Evolutionary conservation across 2,329 filamentous ascomycete species (phyloP), one percentile per base, ranked within the genome.

Genomic region (Neonectria punicea): DNA sequence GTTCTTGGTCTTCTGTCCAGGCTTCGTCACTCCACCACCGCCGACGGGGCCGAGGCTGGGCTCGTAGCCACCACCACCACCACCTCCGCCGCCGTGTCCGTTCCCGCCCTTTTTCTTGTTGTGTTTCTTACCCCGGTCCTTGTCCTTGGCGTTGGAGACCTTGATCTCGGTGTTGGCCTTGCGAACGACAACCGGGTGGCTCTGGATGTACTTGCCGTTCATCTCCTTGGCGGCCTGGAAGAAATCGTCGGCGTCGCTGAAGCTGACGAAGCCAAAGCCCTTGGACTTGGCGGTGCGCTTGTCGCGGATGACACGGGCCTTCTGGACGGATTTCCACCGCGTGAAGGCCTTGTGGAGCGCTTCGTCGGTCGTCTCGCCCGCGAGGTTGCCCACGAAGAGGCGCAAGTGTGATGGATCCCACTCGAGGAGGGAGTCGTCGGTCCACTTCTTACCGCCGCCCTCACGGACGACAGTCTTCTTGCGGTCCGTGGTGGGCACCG

Each of bases 201-300:
- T 98, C 74, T 97, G 95, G 77, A 99, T 98, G 81, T 99, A 99
- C 82, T 99, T 98, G 73, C 94, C 94, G 75, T 98, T 93, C 96
- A 98, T 98, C 82, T 98, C 95, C 82, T 96, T 94, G 74, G 94
- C 95, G 2, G 96, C 95, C 74, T 93, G 89, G 84, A 99, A 98
- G 79, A 97, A 98, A 76, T 98, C 94, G 78, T 99, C 96, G 32
- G 94, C 93, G 76, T 98, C 93, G 74, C 90, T 92, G 81, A 99
- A 98, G 80, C 93, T 96, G 61, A 99, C 94, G 76, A 99, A 99
- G 3, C 96, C 96, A 77, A 93, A 99, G 0, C 95, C 96, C 78
- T 96, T 97, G 75, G 93, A 97, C 82, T 99, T 99, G 61, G 92
- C 96, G 1, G 95, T 97, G 65, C 94, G 90, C 84, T 98, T 98